Conservation (phyloP, 2,329 filamentous ascomycete species). For the Verticillium nubilum region DNA sequence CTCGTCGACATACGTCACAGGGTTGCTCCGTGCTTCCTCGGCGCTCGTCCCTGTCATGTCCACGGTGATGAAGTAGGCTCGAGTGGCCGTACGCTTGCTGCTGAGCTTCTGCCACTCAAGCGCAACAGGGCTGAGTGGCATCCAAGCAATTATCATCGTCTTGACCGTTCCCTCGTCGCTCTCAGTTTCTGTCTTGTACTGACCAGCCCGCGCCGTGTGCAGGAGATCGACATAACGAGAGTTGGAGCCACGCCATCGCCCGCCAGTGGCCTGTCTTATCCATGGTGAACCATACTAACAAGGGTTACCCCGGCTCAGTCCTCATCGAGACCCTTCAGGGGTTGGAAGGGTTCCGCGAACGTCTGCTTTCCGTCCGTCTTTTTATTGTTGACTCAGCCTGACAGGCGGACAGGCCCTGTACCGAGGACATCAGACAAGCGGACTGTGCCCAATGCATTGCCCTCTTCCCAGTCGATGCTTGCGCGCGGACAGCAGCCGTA, state of each 20-base stretch:
- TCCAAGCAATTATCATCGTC: neutral
- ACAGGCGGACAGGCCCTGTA: neutral
- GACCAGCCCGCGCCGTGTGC: neutral
- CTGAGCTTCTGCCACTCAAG: neutral
- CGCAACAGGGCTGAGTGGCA: neutral
- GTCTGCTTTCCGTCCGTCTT: neutral
- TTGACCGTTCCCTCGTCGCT: neutral
- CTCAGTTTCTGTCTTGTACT: neutral
- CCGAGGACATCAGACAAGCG: neutral
- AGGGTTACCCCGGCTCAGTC: neutral
- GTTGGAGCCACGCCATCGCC: neutral
- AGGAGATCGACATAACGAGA: constrained; percentile 1
- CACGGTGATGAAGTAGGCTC: neutral
- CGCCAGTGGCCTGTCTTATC: constrained; percentile 1
- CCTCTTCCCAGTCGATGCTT: neutral
- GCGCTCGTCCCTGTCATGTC: neutral
- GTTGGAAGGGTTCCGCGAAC: neutral
- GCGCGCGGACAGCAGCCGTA: neutral
- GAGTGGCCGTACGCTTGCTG: neutral
- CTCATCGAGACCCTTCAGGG: neutral
- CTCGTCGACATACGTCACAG: neutral
- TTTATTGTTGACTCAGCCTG: neutral
- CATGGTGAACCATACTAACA: neutral
- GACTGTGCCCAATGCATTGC: neutral
- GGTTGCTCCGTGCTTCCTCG: neutral